These are phyloP conservation scores for Aspergillus nanangensis DNA, from an alignment of 495 filamentous ascomycete genomes.

Conservation along the genomic window DNA sequence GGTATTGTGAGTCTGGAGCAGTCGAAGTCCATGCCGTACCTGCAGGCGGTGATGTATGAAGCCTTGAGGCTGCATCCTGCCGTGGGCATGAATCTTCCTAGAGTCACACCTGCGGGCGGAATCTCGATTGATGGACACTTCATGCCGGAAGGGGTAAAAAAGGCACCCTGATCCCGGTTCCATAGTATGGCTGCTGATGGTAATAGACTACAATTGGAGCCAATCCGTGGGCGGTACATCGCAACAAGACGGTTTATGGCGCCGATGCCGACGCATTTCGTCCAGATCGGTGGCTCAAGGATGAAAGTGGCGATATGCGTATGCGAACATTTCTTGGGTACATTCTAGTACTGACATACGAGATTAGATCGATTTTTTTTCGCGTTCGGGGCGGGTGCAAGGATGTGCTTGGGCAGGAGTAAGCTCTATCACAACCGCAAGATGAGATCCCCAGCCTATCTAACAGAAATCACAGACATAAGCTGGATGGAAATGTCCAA, in stretches of 20 bases:
- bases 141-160: slow-evolving; percentile 26
- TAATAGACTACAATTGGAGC: slow-evolving; percentile 29
- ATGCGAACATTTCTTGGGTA: no score
- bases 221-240: slow-evolving; percentile 49
- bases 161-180: no score
- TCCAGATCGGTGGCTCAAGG: slow-evolving; percentile 59
- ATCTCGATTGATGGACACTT: slow-evolving; percentile 10
- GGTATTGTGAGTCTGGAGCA: slow-evolving; percentile 2
- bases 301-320: no score
- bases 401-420: no score
- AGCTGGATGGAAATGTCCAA: no score
- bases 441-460: no score
- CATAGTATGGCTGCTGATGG: not conserved
- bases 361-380: no score
- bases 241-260: slow-evolving; percentile 49
- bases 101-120: slow-evolving; percentile 14
- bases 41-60: slow-evolving; percentile 37
- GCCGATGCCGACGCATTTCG: slow-evolving; percentile 52
- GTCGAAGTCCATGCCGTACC: slow-evolving; percentile 13
- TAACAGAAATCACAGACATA: no score
- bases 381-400: no score
- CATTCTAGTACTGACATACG: no score
- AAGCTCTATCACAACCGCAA: no score
- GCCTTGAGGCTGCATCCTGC: slow-evolving; percentile 34
- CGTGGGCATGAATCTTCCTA: slow-evolving; percentile 10